These are phyloP conservation scores for Irpex sp. DNA, from an alignment of 1,284 basidiomycete species.

Conservation along the genomic window DNA sequence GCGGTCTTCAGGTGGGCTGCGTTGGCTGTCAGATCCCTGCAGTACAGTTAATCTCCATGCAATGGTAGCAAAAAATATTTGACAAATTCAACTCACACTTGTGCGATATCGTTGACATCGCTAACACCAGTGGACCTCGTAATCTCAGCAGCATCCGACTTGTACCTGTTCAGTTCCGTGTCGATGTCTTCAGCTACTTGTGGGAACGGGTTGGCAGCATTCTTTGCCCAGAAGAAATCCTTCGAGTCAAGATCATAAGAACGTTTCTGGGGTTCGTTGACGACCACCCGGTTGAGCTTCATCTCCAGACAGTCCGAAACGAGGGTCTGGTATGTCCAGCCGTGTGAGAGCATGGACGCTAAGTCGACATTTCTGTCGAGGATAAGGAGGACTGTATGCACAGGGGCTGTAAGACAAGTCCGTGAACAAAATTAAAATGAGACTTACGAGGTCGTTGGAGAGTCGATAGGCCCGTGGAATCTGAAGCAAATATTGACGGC, in stretches of 20 bases:
- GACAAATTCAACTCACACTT: too few relatives aligned
- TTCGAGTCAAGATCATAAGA: slow-evolving; percentile 97
- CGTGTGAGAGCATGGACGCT: slow-evolving; percentile 93
- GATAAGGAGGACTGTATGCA: slow-evolving; percentile 90
- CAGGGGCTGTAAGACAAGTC: too few relatives aligned
- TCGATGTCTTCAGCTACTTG: slow-evolving; percentile 99
- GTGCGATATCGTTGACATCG: slow-evolving; percentile 92
- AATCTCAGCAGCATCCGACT: slow-evolving; percentile 95
- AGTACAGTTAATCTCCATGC: background rate
- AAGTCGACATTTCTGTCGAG: slow-evolving; percentile 96
- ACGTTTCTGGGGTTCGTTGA: slow-evolving; percentile 72
- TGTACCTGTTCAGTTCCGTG: slow-evolving; percentile 89
- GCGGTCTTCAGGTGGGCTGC: slow-evolving; percentile 96
- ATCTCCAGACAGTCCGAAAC: slow-evolving; percentile 98
- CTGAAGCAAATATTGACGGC: slow-evolving; percentile 64
- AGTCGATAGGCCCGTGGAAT: slow-evolving; percentile 66
- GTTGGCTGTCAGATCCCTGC: slow-evolving; percentile 89
- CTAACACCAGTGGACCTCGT: slow-evolving; percentile 95
- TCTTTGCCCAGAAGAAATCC: slow-evolving; percentile 99
- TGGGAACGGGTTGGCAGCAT: slow-evolving; percentile 95
- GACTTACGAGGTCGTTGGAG: slow-evolving; percentile 81
- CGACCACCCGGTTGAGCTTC: slow-evolving; percentile 93
- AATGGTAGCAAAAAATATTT: too few relatives aligned
- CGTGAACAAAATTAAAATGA: too few relatives aligned
- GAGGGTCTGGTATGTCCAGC: slow-evolving; percentile 99